Conservation (phyloP, 352 stramenopile species). For the Phytophthora foliorum region DNA sequence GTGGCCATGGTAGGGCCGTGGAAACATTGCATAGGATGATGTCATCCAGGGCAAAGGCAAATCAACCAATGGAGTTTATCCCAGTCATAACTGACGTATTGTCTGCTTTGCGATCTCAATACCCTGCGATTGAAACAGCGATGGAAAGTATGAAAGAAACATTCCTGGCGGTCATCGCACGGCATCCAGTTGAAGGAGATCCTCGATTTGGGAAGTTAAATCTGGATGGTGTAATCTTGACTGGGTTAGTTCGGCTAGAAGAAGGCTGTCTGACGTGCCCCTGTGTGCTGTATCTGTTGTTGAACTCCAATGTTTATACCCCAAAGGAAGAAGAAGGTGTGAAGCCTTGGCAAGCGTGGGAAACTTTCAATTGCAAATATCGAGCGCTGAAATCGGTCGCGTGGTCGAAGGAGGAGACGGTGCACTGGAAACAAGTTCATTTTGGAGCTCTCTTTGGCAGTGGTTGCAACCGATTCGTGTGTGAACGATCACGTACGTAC, state of each 20-base stretch:
- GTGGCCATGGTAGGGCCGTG: too few relatives aligned
- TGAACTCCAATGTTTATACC: not conserved
- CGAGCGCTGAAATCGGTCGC: slow-evolving; percentile 3
- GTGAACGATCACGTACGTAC: not conserved
- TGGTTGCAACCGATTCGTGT: not conserved
- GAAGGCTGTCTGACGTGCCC: not conserved
- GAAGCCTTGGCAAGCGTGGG: slow-evolving; percentile 2
- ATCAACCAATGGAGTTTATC: too few relatives aligned
- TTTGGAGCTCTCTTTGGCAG: slow-evolving; percentile 2
- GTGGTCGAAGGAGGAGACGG: not conserved
- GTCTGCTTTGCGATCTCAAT: too few relatives aligned
- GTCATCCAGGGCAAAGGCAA: too few relatives aligned
- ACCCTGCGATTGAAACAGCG: too few relatives aligned
- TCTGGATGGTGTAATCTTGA: slow-evolving; percentile 6
- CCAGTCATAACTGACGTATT: too few relatives aligned
- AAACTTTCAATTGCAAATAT: not conserved
- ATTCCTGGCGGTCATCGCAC: too few relatives aligned
- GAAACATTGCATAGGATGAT: too few relatives aligned
- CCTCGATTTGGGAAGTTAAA: slow-evolving; percentile 1
- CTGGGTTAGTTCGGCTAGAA: slow-evolving; percentile 1
- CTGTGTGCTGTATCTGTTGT: slow-evolving; percentile 8
- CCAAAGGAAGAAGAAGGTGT: not conserved
- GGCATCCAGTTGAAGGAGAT: too few relatives aligned
- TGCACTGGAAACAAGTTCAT: not conserved
- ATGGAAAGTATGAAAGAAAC: too few relatives aligned